These are phyloP conservation scores for Capronia coronata DNA, from an alignment of 2,329 filamentous ascomycete genomes.

Conservation along the genomic window DNA sequence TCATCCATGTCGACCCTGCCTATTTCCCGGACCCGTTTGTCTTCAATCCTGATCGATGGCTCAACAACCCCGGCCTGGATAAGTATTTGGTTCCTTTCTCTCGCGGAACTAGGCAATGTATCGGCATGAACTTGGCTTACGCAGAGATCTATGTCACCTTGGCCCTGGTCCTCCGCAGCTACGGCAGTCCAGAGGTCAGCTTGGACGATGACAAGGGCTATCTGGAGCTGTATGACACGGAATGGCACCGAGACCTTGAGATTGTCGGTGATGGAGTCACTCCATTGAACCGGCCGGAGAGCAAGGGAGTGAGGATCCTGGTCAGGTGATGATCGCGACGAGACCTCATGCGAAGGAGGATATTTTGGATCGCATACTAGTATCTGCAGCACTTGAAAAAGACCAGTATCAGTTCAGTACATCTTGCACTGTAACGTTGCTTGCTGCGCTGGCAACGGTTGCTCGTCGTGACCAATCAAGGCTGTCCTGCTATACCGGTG, in stretches of 20 bases:
- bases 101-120: conserved; percentile 37
- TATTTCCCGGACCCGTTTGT: conserved; percentile 33
- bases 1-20: conserved; percentile 27
- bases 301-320: conserved; percentile 3
- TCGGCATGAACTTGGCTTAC: conserved; percentile 34
- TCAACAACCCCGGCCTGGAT: conserved; percentile 33
- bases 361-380: too few species aligned
- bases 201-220: conserved; percentile 12
- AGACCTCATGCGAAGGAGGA: background rate
- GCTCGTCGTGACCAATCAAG: too few species aligned
- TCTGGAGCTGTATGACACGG: conserved; percentile 9
- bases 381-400: too few species aligned
- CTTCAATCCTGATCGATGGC: conserved; percentile 41
- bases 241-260: conserved; percentile 14
- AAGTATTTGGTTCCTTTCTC: conserved; percentile 39
- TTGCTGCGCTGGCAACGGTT: too few species aligned
- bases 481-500: too few species aligned
- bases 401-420: too few species aligned
- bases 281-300: conserved; percentile 8
- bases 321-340: conserved; percentile 6
- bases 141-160: conserved; percentile 22
- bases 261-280: conserved; percentile 20
- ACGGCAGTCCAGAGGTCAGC: conserved; percentile 18
- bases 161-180: conserved; percentile 17
- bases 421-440: too few species aligned